A percentile compares a stretch with the other conserved stretches of the same genome.
Conservation (phyloP, 75 land plant genomes). For the Adiantum capillusveneris region DNA sequence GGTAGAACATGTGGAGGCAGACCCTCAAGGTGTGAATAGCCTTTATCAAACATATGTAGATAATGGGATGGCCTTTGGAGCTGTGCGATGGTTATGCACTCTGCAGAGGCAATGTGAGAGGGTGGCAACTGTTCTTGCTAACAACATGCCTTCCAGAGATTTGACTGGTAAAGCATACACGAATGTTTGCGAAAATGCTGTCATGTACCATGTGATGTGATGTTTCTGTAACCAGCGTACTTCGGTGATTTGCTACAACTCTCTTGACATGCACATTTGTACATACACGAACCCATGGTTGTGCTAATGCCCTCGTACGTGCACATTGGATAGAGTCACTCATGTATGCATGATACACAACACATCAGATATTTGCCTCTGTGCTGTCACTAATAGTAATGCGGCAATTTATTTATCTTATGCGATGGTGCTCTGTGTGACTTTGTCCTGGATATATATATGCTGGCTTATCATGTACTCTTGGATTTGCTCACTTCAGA, state of each 20-base stretch:
- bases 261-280: background rate
- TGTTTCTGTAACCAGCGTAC: background rate
- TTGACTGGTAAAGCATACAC: constrained; percentile 54
- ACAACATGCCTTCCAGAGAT: constrained; percentile 41
- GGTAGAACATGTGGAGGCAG: constrained; percentile 69
- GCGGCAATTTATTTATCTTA: background rate
- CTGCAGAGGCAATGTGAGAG: constrained; percentile 71
- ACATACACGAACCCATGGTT: too few relatives aligned
- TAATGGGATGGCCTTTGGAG: constrained; percentile 66
- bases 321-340: too few relatives aligned
- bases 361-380: too few relatives aligned
- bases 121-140: constrained; percentile 59
- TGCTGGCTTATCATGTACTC: background rate
- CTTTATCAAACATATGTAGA: constrained; percentile 52
- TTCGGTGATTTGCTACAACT: background rate
- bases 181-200: too few relatives aligned
- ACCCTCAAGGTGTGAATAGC: constrained; percentile 47
- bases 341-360: too few relatives aligned
- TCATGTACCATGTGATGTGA: background rate
- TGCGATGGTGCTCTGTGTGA: background rate
- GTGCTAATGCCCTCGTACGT: background rate
- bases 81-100: constrained; percentile 66
- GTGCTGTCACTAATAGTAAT: too few relatives aligned
- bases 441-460: background rate
- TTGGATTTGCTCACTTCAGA: too few relatives aligned